Conservation (phyloP, 2,329 filamentous ascomycete genomes). For the Teratosphaeria pseudoeucalypti region DNA sequence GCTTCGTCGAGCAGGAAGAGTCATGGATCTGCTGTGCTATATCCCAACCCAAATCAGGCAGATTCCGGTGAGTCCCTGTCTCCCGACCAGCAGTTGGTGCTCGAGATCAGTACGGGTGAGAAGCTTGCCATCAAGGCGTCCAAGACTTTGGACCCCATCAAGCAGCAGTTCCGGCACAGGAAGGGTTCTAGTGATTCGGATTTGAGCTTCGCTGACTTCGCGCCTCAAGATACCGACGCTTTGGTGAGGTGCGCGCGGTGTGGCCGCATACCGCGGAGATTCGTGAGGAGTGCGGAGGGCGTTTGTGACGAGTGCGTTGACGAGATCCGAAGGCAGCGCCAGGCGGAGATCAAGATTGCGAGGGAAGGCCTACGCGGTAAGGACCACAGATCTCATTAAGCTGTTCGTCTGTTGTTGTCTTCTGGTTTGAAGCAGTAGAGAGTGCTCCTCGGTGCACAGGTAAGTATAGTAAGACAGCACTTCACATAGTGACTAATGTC, state of each 20-base stretch:
- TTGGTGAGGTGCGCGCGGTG: neutral
- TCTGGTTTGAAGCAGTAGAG: neutral
- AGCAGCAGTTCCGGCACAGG: neutral
- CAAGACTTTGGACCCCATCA: constrained; percentile 1
- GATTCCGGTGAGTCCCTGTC: neutral
- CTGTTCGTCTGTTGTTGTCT: neutral
- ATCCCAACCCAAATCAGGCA: neutral
- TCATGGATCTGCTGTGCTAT: neutral
- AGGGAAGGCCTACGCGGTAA: neutral
- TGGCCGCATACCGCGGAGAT: neutral
- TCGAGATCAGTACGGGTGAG: neutral
- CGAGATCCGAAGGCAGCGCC: neutral
- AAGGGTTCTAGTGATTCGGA: constrained; percentile 1
- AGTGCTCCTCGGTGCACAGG: neutral
- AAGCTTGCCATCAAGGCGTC: neutral
- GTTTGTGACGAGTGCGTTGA: neutral
- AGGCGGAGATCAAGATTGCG: neutral
- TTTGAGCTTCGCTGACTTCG: neutral
- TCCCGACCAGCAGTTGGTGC: neutral
- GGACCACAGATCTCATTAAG: neutral
- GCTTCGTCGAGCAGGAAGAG: neutral
- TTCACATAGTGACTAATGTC: neutral
- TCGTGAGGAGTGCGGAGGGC: neutral
- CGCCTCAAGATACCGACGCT: neutral
- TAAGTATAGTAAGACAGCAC: neutral